These are phyloP conservation scores for Saccharomycopsis crataegensis DNA, from an alignment of 1,139 yeast genomes.

Conservation along the genomic window DNA sequence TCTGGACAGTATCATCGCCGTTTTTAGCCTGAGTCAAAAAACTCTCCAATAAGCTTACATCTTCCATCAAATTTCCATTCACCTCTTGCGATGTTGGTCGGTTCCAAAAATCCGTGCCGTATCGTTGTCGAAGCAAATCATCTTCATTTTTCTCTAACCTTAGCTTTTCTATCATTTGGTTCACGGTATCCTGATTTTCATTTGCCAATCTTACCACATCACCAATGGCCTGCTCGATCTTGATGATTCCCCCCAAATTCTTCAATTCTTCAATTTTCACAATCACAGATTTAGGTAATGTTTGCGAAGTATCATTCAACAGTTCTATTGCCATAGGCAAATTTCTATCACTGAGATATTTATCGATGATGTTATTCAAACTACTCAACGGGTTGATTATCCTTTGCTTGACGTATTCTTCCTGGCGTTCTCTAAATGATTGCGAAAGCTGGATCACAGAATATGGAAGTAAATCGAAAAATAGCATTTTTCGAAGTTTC, in stretches of 20 bases:
- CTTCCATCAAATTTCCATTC: conserved; percentile 23
- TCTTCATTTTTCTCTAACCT: conserved; percentile 52
- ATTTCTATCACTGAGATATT: conserved; percentile 37
- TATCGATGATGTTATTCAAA: conserved; percentile 41
- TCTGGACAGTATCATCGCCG: conserved; percentile 50
- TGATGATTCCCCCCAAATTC: conserved; percentile 45
- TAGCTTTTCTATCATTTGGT: conserved; percentile 42
- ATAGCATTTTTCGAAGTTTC: conserved; percentile 29
- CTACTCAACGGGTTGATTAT: conserved; percentile 46
- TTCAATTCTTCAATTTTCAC: conserved; percentile 49
- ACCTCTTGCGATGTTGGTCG: conserved; percentile 38
- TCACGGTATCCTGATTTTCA: conserved; percentile 34
- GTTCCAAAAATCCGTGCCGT: conserved; percentile 46
- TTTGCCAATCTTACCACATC: conserved; percentile 39
- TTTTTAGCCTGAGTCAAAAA: conserved; percentile 52
- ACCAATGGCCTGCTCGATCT: conserved; percentile 36
- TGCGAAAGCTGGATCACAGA: conserved; percentile 58
- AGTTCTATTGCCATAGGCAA: conserved; percentile 63
- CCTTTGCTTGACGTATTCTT: conserved; percentile 43
- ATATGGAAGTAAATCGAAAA: conserved; percentile 58
- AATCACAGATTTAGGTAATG: conserved; percentile 44
- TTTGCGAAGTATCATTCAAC: conserved; percentile 40
- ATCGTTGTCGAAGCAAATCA: conserved; percentile 37
- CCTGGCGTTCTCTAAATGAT: conserved; percentile 63
- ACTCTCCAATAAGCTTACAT: conserved; percentile 28